A percentile compares a stretch with the other conserved stretches of the same genome.
Conservation (phyloP, 2,329 filamentous ascomycete species). For the Bipolaris zeicola region DNA sequence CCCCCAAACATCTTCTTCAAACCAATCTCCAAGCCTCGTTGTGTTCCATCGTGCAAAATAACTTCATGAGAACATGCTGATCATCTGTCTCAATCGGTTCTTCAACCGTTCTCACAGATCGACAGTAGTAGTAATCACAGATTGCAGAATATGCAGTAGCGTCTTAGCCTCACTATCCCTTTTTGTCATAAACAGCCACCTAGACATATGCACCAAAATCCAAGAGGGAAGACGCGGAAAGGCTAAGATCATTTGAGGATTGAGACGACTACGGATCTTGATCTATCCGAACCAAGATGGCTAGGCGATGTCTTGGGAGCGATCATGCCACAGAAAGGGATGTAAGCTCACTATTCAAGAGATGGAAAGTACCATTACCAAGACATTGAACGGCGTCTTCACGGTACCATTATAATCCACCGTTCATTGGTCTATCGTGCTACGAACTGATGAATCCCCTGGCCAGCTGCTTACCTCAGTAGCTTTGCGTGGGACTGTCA, state of each 20-base stretch:
- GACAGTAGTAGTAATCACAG: not conserved
- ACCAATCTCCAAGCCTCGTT: too few species aligned
- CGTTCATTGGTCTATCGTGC: conserved; percentile 5
- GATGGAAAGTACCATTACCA: conserved; percentile 13
- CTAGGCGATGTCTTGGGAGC: conserved; percentile 40
- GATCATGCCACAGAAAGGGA: conserved; percentile 18
- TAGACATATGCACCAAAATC: conserved; percentile 1
- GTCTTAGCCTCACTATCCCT: conserved; percentile 4
- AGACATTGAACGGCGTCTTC: conserved; percentile 8
- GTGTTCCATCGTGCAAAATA: not conserved
- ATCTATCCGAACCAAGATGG: conserved; percentile 27
- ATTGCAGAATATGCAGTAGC: not conserved
- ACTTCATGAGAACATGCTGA: not conserved
- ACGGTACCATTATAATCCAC: not conserved
- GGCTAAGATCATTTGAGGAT: conserved; percentile 9
- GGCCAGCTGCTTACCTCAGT: not conserved
- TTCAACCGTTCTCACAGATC: not conserved
- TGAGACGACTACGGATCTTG: conserved; percentile 25
- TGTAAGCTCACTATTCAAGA: conserved; percentile 12
- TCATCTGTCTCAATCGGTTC: not conserved
- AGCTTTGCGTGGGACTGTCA: conserved; percentile 1
- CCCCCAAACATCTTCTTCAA: not conserved
- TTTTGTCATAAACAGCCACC: conserved; percentile 22
- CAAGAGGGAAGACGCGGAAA: conserved; percentile 16
- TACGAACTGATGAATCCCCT: not conserved